These are phyloP conservation scores for Cucurbita moschata DNA, from an alignment of 306 rosid species.

Conservation along the genomic window DNA sequence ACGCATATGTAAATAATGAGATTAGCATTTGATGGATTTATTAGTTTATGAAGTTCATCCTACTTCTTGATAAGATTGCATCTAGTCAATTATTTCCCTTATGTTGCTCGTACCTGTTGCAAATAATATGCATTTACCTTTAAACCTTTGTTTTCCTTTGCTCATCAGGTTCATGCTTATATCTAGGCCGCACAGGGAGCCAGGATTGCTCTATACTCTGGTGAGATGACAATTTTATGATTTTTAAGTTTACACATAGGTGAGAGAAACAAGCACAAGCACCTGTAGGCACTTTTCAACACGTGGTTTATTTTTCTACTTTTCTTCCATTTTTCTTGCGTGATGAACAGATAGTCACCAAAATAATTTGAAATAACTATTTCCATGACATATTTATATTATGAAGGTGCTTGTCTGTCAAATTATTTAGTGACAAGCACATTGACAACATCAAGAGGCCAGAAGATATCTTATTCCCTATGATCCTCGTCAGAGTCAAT, in stretches of 20 bases:
- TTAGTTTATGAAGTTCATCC: not conserved
- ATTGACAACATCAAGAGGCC: not conserved
- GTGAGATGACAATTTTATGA: slow-evolving; percentile 17
- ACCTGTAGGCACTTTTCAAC: not conserved
- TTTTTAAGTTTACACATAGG: not conserved
- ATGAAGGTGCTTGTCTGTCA: not conserved
- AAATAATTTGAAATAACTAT: not conserved
- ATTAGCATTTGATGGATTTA: not conserved
- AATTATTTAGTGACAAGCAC: not conserved
- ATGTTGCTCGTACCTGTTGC: not conserved
- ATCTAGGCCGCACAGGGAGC: slow-evolving; percentile 77
- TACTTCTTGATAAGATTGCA: not conserved
- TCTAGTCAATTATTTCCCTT: not conserved
- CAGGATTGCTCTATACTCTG: slow-evolving; percentile 88
- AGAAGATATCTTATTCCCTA: not conserved
- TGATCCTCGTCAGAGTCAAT: not conserved
- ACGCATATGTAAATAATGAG: not conserved
- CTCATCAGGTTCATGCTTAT: slow-evolving; percentile 80
- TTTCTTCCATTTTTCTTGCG: not conserved
- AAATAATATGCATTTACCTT: slow-evolving; percentile 5
- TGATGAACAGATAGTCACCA: not conserved
- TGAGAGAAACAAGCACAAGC: not conserved
- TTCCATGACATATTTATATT: not conserved
- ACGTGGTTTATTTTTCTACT: not conserved
- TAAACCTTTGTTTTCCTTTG: not conserved